phyloP scores from a whole-genome alignment of 352 stramenopile genomes.

The Stephanocyclus meneghinianus region DNA sequence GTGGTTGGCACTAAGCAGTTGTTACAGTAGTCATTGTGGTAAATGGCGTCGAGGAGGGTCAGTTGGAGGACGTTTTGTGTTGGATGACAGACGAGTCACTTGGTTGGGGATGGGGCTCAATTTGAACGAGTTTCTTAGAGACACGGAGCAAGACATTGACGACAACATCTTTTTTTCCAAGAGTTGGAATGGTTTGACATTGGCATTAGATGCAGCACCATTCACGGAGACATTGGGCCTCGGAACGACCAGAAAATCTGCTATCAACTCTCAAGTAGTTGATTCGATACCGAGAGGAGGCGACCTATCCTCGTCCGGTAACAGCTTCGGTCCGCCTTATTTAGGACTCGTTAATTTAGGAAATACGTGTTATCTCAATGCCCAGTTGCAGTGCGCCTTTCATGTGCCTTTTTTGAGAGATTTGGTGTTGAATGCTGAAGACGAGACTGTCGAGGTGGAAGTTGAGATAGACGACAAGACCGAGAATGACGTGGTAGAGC shows the following conservation, averaged over 20 bases:
- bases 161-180: too few species aligned
- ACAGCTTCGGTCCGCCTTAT: conserved; percentile 52
- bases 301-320: background rate
- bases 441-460: conserved; percentile 30
- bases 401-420: conserved; percentile 72
- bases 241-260: background rate
- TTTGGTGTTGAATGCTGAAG: conserved; percentile 37
- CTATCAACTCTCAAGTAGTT: conserved; percentile 6
- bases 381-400: conserved; percentile 86
- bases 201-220: background rate
- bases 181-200: background rate
- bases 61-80: background rate
- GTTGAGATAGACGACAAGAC: conserved; percentile 31
- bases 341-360: conserved; percentile 90
- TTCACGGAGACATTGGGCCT: background rate
- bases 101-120: background rate
- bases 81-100: background rate
- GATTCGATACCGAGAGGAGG: conserved; percentile 34
- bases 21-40: background rate
- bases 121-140: conserved; percentile 1
- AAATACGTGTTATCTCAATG: conserved; percentile 89
- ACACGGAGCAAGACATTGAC: background rate
- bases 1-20: conserved; percentile 31
- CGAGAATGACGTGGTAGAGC: background rate
- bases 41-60: background rate